Percentiles rank a stretch among this genome's conserved stretches.
These are phyloP conservation scores for Fibroporia radiculosa DNA, from an alignment of 768 basidiomycete genomes.

Conservation along the genomic window DNA sequence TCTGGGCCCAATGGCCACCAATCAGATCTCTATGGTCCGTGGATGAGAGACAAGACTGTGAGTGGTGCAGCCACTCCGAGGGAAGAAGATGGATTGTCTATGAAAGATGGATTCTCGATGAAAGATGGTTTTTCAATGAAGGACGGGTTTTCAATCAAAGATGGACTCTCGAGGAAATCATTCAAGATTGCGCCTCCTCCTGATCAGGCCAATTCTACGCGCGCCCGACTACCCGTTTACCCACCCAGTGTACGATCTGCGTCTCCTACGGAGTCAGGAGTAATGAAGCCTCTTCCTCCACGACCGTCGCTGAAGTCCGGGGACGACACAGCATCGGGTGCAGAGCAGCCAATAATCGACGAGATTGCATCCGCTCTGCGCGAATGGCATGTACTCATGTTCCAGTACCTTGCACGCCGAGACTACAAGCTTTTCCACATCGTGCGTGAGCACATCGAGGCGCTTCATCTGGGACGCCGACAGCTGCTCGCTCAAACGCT, in stretches of 20 bases:
- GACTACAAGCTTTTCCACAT: constrained; percentile 86
- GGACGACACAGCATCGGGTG: constrained; percentile 85
- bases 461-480: constrained; percentile 82
- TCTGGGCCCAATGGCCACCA: constrained; percentile 23
- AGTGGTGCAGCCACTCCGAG: background rate
- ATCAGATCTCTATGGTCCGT: constrained; percentile 12
- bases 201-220: constrained; percentile 66
- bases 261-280: constrained; percentile 57
- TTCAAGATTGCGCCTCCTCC: constrained; percentile 69
- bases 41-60: constrained; percentile 8
- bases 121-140: background rate
- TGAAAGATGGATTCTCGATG: constrained; percentile 9
- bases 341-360: constrained; percentile 84
- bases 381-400: constrained; percentile 93
- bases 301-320: constrained; percentile 92
- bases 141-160: constrained; percentile 9
- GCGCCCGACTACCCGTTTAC: constrained; percentile 67
- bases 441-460: constrained; percentile 85
- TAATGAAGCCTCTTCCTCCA: constrained; percentile 72
- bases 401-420: constrained; percentile 80
- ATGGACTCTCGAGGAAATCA: constrained; percentile 38
- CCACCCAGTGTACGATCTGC: constrained; percentile 58
- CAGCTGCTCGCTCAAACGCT: constrained; percentile 86
- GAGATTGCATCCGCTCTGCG: constrained; percentile 95
- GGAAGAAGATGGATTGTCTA: constrained; percentile 9